Base-by-base conservation (phyloP, 78 protist species). In the Anaeramoeba ignava region DNA sequence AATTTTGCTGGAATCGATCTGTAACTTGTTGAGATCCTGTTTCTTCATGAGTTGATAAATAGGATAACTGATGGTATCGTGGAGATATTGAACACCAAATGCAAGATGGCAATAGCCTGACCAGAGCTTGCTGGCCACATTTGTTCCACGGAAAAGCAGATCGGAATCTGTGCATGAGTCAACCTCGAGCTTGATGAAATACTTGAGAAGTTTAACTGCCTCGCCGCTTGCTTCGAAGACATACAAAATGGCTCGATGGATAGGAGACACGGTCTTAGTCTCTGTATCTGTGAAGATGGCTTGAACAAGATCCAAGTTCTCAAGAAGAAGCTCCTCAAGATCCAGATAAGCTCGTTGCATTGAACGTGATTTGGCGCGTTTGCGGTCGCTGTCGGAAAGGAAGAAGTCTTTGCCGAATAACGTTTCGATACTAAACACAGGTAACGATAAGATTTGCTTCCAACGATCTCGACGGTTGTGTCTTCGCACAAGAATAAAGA, bases 101-200 rank as follows among this genome's bases (percentile, higher is more conserved):
- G 73, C 73, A 27, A 54, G 17, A 54, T 54, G 73, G 73, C 73
- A 54, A 54, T 54, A 54, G 8, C 73, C 73, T 27, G 73, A 54
- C 73, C 73, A 54, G 8, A 54, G 17, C 17, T 54, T 54, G 17
- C 73, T 54, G 8, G 73, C 73, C 73, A 54, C 17, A 54, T 54
- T 54, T 8, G 73, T 54, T 54, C 73, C 73, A 27, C 73, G 8
- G 17, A 54, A 54, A 17, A 54, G 73, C 36, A 54, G 73, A 54
- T 54, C 73, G 73, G 73, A 54, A 54, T 54, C 73, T 54, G 73
- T 54, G 17, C 73, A 54, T 54, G 73, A 54, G 8, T 54, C 73
- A 54, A 54, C 73, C 17, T 54, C 73, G 8, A 54, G 17, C 17
- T 54, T 54, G 73, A 54, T 17, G 17, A 54, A 54, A 54, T 54